phyloP scores from a whole-genome alignment of 2,329 filamentous ascomycete genomes.

The Cladophialophora yegresii region DNA sequence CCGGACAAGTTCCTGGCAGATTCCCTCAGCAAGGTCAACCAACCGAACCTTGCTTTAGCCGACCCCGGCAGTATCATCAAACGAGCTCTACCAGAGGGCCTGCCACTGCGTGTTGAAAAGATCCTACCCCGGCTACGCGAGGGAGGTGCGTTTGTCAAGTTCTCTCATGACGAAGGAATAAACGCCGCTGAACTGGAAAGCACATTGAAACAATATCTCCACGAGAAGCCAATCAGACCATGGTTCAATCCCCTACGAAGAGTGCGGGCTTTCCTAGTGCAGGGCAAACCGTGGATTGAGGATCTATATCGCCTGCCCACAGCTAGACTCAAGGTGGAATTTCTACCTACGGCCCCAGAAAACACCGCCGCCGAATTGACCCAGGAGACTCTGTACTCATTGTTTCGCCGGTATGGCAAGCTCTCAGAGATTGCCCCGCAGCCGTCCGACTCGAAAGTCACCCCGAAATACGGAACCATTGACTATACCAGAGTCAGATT shows the following conservation, averaged over 20 bases:
- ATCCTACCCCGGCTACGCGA: constrained; percentile 85
- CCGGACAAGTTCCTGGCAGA: constrained; percentile 51
- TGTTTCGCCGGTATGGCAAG: constrained; percentile 89
- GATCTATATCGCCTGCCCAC: constrained; percentile 84
- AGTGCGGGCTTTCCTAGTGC: constrained; percentile 72
- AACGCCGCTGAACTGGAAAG: constrained; percentile 60
- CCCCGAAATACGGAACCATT: constrained; percentile 77
- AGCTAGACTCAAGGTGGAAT: constrained; percentile 76
- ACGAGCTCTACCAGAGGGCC: constrained; percentile 63
- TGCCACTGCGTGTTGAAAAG: constrained; percentile 72
- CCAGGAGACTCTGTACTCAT: constrained; percentile 80
- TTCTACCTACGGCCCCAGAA: constrained; percentile 72
- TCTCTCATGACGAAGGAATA: constrained; percentile 58
- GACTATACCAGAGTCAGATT: constrained; percentile 73
- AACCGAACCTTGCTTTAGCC: constrained; percentile 54
- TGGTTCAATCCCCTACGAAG: constrained; percentile 84
- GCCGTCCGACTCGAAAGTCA: constrained; percentile 78
- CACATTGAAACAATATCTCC: constrained; percentile 63
- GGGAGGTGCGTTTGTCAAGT: constrained; percentile 91
- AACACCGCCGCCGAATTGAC: constrained; percentile 73
- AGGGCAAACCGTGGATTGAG: constrained; percentile 89
- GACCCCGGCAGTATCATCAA: constrained; percentile 59
- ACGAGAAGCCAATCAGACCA: constrained; percentile 72
- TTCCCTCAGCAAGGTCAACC: constrained; percentile 56
- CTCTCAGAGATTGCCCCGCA: constrained; percentile 81